Evolutionary conservation across 768 basidiomycete species (phyloP).

Genomic region (Mycena vitilis): DNA sequence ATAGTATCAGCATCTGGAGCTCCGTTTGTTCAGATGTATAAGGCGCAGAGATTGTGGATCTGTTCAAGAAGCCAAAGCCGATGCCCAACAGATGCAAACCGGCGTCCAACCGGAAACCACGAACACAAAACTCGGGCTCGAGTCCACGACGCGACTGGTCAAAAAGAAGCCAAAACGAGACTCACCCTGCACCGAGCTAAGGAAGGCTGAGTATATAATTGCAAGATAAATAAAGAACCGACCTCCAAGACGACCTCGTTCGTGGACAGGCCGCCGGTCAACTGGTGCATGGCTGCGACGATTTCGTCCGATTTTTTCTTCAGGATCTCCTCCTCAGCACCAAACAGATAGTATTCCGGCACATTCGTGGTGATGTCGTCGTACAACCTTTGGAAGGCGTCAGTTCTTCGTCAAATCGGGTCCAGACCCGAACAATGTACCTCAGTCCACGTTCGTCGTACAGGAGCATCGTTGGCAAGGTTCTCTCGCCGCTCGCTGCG

Average conservation of each 20-base stretch:
- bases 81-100: conserved; percentile 12
- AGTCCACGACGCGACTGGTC: neutral
- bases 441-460: conserved; percentile 88
- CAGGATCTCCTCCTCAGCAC: conserved; percentile 88
- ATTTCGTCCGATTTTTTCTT: conserved; percentile 80
- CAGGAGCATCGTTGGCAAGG: conserved; percentile 35
- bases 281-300: conserved; percentile 73
- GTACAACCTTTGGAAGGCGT: conserved; percentile 62
- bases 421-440: neutral
- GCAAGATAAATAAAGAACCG: neutral
- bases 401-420: neutral
- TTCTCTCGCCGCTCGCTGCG: conserved; percentile 7
- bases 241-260: conserved; percentile 78
- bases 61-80: conserved; percentile 22
- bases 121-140: neutral
- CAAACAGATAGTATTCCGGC: conserved; percentile 90
- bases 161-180: conserved; percentile 32
- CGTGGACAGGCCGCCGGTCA: conserved; percentile 45
- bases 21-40: neutral
- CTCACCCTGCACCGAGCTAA: conserved; percentile 91
- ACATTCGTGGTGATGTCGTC: conserved; percentile 85
- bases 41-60: too few species aligned
- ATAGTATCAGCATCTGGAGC: conserved; percentile 24
- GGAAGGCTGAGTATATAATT: neutral
- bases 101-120: neutral